Evolutionary conservation across 495 filamentous ascomycete species (phyloP), one percentile per base, ranked within the genome.

Genomic region (Patellaria atrata): DNA sequence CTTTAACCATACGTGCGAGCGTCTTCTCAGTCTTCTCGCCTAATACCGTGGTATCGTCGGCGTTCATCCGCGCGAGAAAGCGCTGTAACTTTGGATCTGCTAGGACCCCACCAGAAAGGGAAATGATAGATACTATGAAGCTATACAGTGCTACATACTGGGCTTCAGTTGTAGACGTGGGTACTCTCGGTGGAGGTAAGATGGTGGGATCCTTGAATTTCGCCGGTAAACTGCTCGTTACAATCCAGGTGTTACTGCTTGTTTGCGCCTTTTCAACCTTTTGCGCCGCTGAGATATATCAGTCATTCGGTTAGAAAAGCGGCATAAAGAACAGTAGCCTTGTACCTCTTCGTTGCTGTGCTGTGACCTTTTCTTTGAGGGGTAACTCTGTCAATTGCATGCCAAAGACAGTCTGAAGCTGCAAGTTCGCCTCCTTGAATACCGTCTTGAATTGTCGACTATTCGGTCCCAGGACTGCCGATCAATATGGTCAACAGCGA

Each of bases 371-470:
- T 54, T 96, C 89, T 47, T 64, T 71, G 14, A 62, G 60, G 0
- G 86, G 86, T 35, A 93, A 61, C 56, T 91, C 85, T 1, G 65
- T 61, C 67, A 94, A 70, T 53, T 84, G 70, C 81, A 94, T 89
- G 3, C 86, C 86, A 51, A 92, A 93, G 5, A 66, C 62, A 2
- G 49, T 56, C 16, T 63, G 57, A 19, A 94, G 58, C 40, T 47
- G 27, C 27, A 45, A n/a, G 27, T 64, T 57, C 35, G 60, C 58
- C 22, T 35, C 40, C 3, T 49, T 41, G 40, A 64, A 64, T 2
- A 64, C 54, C 1, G 34, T 13, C 32, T 56, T 62, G 52, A 61
- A 64, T 19, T 34, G 20, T 27, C 57, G 28, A 9, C 41, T 29
- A 26, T 52, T 44, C 4, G 35, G 14, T 9, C 64, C 59, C 23